Conservation (phyloP, 169 alveolate species). For the Plasmodium yoelii region DNA sequence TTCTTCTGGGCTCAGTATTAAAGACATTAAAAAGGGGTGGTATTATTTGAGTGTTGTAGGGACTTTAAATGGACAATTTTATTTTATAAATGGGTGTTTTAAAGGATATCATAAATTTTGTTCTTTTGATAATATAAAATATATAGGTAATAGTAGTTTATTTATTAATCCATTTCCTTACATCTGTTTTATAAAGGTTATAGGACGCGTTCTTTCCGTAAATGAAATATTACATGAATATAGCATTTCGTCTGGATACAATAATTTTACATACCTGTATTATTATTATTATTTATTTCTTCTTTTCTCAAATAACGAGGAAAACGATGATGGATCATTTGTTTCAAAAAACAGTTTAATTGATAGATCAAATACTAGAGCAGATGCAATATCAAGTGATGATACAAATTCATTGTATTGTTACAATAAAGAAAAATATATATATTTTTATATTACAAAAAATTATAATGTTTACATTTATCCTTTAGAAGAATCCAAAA, state of each 20-base stretch:
- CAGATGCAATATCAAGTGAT: background rate
- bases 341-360: too few relatives aligned
- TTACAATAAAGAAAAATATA: constrained; percentile 27
- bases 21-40: constrained; percentile 60
- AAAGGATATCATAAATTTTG: constrained; percentile 69
- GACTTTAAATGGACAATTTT: constrained; percentile 54
- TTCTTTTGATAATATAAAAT: constrained; percentile 65
- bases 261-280: background rate
- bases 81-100: constrained; percentile 57
- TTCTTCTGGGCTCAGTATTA: constrained; percentile 62
- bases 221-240: constrained; percentile 67
- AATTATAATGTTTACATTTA: constrained; percentile 44
- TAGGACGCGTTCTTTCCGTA: constrained; percentile 34
- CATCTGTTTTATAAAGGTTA: constrained; percentile 33
- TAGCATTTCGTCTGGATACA: constrained; percentile 7
- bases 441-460: constrained; percentile 58
- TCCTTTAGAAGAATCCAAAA: constrained; percentile 28
- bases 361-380: background rate
- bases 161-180: constrained; percentile 54
- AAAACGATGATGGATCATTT: background rate
- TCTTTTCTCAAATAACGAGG: constrained; percentile 3
- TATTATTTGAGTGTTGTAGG: constrained; percentile 61
- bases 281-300: constrained; percentile 26
- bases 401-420: constrained; percentile 5
- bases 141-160: constrained; percentile 60